A percentile compares a stretch with the other conserved stretches of the same genome.
Conservation (phyloP, 176 grass and related monocot genomes). For the Thalia dealbata region DNA sequence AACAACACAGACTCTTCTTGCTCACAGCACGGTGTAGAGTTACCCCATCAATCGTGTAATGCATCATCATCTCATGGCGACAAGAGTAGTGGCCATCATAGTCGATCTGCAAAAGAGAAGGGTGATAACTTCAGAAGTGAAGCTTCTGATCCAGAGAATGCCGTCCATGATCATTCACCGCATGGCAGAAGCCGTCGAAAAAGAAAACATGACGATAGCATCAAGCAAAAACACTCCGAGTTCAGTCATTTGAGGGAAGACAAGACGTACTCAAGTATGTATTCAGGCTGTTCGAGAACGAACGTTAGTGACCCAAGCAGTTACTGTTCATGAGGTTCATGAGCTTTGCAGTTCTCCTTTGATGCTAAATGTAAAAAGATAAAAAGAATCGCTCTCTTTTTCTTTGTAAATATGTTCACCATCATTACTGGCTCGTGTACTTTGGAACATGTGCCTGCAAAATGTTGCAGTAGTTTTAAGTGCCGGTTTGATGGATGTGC, state of each 20-base stretch:
- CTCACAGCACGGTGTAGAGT: slow-evolving; percentile 2
- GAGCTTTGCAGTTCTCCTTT: no score
- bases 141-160: slow-evolving; percentile 12
- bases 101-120: slow-evolving; percentile 10
- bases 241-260: neutral
- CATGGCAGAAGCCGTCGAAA: neutral
- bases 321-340: neutral
- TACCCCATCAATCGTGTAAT: neutral
- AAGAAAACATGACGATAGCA: slow-evolving; percentile 17
- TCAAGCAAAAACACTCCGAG: slow-evolving; percentile 23
- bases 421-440: no score
- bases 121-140: slow-evolving; percentile 13
- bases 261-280: neutral
- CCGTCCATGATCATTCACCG: slow-evolving; percentile 7
- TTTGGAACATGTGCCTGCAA: no score
- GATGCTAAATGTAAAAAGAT: no score
- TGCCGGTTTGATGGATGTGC: no score
- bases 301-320: neutral
- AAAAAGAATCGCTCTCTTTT: no score
- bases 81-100: slow-evolving; percentile 21
- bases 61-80: slow-evolving; percentile 5
- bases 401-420: no score
- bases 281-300: neutral
- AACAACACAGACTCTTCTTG: slow-evolving; percentile 1
- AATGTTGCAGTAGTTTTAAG: no score